Evolutionary conservation across 2,329 filamentous ascomycete genomes (phyloP).

Genomic region (Fusarium subglutinans): DNA sequence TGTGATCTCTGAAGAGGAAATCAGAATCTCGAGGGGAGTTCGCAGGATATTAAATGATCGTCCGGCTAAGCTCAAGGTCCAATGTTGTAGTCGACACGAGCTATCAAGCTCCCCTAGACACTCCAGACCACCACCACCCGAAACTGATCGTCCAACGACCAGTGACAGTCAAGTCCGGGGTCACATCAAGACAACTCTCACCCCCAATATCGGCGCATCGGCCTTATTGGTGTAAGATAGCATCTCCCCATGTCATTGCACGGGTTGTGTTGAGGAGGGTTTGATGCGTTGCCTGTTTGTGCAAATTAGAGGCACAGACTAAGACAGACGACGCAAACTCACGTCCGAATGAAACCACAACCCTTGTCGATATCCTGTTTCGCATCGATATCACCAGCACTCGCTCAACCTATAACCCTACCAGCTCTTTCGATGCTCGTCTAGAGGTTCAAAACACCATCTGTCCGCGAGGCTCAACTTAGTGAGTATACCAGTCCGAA

Average conservation of each 20-base stretch:
- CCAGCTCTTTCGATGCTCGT: background rate
- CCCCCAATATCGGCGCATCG: constrained; percentile 28
- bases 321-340: constrained; percentile 14
- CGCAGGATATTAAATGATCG: constrained; percentile 39
- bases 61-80: constrained; percentile 15
- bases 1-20: constrained; percentile 18
- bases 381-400: background rate
- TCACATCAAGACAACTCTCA: constrained; percentile 32
- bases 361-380: constrained; percentile 1
- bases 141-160: constrained; percentile 22
- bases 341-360: constrained; percentile 11
- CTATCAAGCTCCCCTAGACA: constrained; percentile 16
- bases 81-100: background rate
- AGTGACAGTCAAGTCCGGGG: constrained; percentile 25
- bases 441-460: background rate
- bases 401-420: background rate
- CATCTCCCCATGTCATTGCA: constrained; percentile 32
- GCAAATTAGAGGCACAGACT: constrained; percentile 18
- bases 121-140: constrained; percentile 22
- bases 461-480: background rate
- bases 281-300: background rate
- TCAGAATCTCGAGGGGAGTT: constrained; percentile 29
- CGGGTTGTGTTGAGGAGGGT: background rate
- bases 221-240: constrained; percentile 38
- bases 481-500: background rate